Evolutionary conservation across 1,284 basidiomycete species (phyloP).

Genomic region (Ustanciosporium gigantosporum): DNA sequence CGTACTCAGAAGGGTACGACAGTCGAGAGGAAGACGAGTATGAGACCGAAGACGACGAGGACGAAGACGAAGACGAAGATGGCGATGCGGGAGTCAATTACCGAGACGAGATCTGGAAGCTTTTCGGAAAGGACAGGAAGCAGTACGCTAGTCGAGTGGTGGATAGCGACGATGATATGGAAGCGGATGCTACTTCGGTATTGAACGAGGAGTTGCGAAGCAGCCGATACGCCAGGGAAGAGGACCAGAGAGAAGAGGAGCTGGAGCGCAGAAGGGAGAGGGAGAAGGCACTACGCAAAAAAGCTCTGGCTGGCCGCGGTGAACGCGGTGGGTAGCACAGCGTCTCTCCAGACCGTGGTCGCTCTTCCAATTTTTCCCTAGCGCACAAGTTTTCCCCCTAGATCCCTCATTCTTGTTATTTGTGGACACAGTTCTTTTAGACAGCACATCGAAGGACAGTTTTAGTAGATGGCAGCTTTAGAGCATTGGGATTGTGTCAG

Average conservation of each 20-base stretch:
- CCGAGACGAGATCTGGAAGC: constrained; percentile 54
- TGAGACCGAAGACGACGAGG: constrained; percentile 5
- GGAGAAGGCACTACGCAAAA: constrained; percentile 42
- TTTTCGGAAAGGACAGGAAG: constrained; percentile 51
- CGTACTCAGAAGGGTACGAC: constrained; percentile 30
- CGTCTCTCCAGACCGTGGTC: too few species aligned
- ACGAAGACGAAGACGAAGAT: constrained; percentile 19
- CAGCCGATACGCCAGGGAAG: constrained; percentile 40
- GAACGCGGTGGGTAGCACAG: too few species aligned
- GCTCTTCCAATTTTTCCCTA: too few species aligned
- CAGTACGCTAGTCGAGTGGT: constrained; percentile 43
- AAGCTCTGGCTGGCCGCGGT: background rate
- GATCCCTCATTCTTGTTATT: too few species aligned
- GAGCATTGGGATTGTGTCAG: too few species aligned
- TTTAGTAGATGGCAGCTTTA: too few species aligned
- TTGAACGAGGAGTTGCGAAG: constrained; percentile 50
- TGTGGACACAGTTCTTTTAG: too few species aligned
- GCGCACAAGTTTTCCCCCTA: too few species aligned
- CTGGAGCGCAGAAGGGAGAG: constrained; percentile 32
- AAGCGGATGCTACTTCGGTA: constrained; percentile 51
- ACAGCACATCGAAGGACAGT: too few species aligned
- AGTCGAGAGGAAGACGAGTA: constrained; percentile 22
- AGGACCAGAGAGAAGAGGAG: constrained; percentile 50
- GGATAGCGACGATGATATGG: constrained; percentile 59
- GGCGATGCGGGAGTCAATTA: constrained; percentile 9